phyloP scores from a whole-genome alignment of 1,139 yeast genomes.

The Nakaseomyces kungkrabaensis region DNA sequence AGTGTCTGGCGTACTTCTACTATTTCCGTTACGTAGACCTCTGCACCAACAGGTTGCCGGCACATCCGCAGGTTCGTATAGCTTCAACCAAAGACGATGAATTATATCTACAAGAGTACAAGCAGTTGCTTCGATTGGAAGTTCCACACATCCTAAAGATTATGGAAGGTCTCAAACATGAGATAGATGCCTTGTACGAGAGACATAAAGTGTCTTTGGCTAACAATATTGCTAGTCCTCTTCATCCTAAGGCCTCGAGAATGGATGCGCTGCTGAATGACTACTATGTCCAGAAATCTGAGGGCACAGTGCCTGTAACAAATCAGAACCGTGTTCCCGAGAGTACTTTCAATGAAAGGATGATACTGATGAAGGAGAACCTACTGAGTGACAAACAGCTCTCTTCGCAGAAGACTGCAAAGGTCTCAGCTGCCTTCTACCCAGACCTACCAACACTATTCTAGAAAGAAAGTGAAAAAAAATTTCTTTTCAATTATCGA shows the following conservation, averaged over 20 bases:
- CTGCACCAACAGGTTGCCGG: constrained; percentile 23
- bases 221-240: constrained; percentile 18
- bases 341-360: neutral
- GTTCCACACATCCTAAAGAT: constrained; percentile 26
- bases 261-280: constrained; percentile 2
- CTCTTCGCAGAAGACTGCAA: neutral
- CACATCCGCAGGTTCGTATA: constrained; percentile 20
- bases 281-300: constrained; percentile 1
- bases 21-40: constrained; percentile 27
- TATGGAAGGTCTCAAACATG: constrained; percentile 19
- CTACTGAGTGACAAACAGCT: neutral
- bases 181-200: constrained; percentile 15
- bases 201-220: constrained; percentile 21
- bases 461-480: neutral
- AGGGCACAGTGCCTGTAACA: neutral
- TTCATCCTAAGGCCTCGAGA: constrained; percentile 1
- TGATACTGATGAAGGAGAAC: neutral
- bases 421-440: neutral
- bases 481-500: neutral
- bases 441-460: constrained; percentile 2
- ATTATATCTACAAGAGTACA: constrained; percentile 17
- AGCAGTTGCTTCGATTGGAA: constrained; percentile 24
- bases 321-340: neutral
- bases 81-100: neutral
- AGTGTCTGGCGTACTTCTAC: constrained; percentile 18